Percentiles rank a stretch among this genome's conserved stretches.
phyloP scores from a whole-genome alignment of 2,329 filamentous ascomycete genomes.

The Cytospora leucostoma region DNA sequence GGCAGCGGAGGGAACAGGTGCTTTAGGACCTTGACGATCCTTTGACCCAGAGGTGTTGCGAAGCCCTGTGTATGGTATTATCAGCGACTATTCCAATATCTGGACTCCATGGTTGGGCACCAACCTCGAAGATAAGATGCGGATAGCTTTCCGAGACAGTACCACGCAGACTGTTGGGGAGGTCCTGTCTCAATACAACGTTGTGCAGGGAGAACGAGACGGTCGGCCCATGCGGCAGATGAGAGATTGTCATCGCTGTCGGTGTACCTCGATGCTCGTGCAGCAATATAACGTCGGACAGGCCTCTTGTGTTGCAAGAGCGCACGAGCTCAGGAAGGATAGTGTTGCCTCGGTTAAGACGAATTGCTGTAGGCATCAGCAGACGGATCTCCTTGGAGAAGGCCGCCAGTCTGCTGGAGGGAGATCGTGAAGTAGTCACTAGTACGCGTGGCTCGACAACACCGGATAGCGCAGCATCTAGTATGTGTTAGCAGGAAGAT shows the following conservation, averaged over 20 bases:
- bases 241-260: constrained; percentile 83
- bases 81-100: constrained; percentile 5
- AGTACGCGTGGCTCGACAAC: constrained; percentile 86
- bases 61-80: constrained; percentile 60
- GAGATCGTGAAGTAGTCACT: constrained; percentile 87
- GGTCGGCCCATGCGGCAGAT: constrained; percentile 85
- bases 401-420: constrained; percentile 78
- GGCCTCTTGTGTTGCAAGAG: constrained; percentile 75
- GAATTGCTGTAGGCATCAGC: constrained; percentile 79
- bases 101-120: not conserved
- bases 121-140: constrained; percentile 82
- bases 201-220: constrained; percentile 89
- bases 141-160: constrained; percentile 78
- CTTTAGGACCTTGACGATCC: constrained; percentile 88
- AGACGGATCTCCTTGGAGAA: constrained; percentile 79
- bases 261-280: constrained; percentile 94
- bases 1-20: constrained; percentile 93
- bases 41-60: constrained; percentile 73
- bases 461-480: constrained; percentile 73
- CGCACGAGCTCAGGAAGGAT: constrained; percentile 82
- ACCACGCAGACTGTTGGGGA: constrained; percentile 82
- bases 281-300: constrained; percentile 82
- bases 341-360: constrained; percentile 88
- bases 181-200: constrained; percentile 88
- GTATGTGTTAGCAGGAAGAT: not conserved